phyloP scores from a whole-genome alignment of 495 filamentous ascomycete species.

The Aspergillus taichungensis region DNA sequence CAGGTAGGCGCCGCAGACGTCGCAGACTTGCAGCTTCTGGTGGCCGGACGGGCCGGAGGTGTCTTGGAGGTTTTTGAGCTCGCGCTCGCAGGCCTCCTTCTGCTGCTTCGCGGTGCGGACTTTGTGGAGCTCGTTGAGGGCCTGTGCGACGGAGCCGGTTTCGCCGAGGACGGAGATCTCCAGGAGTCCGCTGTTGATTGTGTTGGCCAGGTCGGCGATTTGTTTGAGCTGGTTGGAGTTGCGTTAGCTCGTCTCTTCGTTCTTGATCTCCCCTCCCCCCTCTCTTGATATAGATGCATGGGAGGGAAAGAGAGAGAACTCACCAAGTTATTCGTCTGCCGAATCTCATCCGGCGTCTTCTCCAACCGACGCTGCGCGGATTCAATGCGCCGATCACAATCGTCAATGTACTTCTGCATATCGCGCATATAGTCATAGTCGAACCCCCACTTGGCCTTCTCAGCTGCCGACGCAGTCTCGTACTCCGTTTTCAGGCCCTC shows the following conservation, averaged over 20 bases:
- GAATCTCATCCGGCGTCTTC: slow-evolving; percentile 96
- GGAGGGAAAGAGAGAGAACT: slow-evolving; percentile 4
- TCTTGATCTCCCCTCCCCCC: no score
- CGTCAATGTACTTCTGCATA: slow-evolving; percentile 90
- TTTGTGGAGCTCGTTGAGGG: slow-evolving; percentile 78
- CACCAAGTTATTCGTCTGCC: slow-evolving; percentile 84
- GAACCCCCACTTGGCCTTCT: slow-evolving; percentile 75
- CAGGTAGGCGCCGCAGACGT: slow-evolving; percentile 93
- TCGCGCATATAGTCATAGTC: slow-evolving; percentile 95
- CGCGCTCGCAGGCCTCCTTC: slow-evolving; percentile 78
- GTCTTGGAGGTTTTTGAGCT: slow-evolving; percentile 85
- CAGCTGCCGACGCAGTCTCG: slow-evolving; percentile 53
- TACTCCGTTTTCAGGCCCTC: slow-evolving; percentile 85
- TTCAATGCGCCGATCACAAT: slow-evolving; percentile 92
- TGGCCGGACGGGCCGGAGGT: slow-evolving; percentile 87
- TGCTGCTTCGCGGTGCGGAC: slow-evolving; percentile 69
- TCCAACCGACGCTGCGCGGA: slow-evolving; percentile 82
- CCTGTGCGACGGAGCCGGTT: slow-evolving; percentile 66
- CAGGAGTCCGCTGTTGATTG: slow-evolving; percentile 72
- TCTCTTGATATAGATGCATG: not conserved
- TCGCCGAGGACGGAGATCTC: slow-evolving; percentile 84
- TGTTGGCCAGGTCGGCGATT: slow-evolving; percentile 71
- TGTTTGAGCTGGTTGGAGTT: slow-evolving; percentile 53
- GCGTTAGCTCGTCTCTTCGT: not conserved
- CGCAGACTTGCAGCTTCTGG: slow-evolving; percentile 97